Evolutionary conservation across 2,329 filamentous ascomycete species (phyloP).

Genomic region (Diaporthe sp.): DNA sequence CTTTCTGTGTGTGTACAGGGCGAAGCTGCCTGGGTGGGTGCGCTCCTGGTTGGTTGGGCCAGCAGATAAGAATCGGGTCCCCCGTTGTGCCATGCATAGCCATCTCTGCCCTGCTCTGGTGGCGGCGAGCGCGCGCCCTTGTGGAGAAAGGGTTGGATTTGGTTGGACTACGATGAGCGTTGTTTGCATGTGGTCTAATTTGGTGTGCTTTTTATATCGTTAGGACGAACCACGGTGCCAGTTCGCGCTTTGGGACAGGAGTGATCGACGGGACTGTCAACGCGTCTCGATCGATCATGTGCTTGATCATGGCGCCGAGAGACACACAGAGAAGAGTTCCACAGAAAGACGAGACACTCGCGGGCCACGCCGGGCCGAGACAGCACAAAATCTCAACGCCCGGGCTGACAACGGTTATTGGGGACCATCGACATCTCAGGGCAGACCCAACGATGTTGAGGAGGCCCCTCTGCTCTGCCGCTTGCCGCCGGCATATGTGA

Average conservation of each 20-base stretch:
- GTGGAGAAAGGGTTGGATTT: no score
- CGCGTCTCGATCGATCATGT: not conserved
- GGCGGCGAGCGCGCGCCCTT: not conserved
- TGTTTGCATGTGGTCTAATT: not conserved
- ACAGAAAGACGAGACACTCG: not conserved
- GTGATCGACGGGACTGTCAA: not conserved
- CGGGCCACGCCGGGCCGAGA: constrained; percentile 1
- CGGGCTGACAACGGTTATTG: not conserved
- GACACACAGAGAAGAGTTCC: not conserved
- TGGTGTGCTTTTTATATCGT: not conserved
- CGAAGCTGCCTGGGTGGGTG: not conserved
- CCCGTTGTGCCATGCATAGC: not conserved
- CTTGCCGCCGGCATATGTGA: not conserved
- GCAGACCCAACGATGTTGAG: not conserved
- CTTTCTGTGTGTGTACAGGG: no score
- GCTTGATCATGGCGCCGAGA: not conserved
- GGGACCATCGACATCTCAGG: not conserved
- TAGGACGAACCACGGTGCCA: no score
- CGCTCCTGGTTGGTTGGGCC: not conserved
- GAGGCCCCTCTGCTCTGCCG: not conserved
- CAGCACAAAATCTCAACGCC: not conserved
- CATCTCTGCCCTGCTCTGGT: not conserved
- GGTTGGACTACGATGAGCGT: not conserved
- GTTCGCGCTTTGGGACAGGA: not conserved
- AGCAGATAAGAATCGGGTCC: not conserved